Evolutionary conservation across 2,329 filamentous ascomycete species (phyloP).

Genomic region (Apiospora saccharicola): DNA sequence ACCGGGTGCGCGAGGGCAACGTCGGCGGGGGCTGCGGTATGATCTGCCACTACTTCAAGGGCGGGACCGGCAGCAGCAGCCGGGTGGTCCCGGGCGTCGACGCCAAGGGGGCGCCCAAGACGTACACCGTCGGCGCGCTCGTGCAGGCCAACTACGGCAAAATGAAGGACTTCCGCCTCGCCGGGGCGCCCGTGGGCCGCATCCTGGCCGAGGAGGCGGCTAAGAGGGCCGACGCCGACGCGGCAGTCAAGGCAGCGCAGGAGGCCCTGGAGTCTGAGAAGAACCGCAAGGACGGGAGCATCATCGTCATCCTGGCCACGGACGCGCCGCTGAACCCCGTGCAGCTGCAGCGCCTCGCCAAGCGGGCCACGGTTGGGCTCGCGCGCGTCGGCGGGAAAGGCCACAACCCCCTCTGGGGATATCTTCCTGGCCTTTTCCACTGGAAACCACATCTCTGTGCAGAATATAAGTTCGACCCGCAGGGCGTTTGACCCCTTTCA

Average conservation of each 20-base stretch:
- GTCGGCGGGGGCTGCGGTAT: slow-evolving; percentile 74
- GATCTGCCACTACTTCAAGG: slow-evolving; percentile 72
- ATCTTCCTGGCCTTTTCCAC: slow-evolving; percentile 74
- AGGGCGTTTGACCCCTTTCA: slow-evolving; percentile 51
- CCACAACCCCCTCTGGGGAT: slow-evolving; percentile 68
- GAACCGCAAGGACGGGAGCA: slow-evolving; percentile 66
- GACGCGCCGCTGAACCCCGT: slow-evolving; percentile 65
- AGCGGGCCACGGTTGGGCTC: slow-evolving; percentile 68
- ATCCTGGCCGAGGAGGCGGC: slow-evolving; percentile 56
- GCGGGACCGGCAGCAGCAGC: slow-evolving; percentile 69
- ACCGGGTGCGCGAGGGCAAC: slow-evolving; percentile 66
- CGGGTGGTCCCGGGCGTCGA: slow-evolving; percentile 60
- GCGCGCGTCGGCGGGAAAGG: slow-evolving; percentile 67
- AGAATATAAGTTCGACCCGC: slow-evolving; percentile 43
- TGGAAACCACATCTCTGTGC: slow-evolving; percentile 57
- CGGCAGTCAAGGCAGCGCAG: slow-evolving; percentile 40
- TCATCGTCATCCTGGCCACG: slow-evolving; percentile 67
- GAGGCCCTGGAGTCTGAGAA: slow-evolving; percentile 45
- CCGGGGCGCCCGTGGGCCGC: slow-evolving; percentile 67
- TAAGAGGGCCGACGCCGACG: slow-evolving; percentile 35
- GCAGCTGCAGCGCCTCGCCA: slow-evolving; percentile 65
- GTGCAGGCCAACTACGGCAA: slow-evolving; percentile 73
- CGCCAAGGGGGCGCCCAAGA: slow-evolving; percentile 43
- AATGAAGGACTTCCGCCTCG: slow-evolving; percentile 62
- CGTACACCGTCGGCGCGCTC: slow-evolving; percentile 67